Conservation (phyloP, 768 basidiomycete species). For the Fomitopsis serialis region DNA sequence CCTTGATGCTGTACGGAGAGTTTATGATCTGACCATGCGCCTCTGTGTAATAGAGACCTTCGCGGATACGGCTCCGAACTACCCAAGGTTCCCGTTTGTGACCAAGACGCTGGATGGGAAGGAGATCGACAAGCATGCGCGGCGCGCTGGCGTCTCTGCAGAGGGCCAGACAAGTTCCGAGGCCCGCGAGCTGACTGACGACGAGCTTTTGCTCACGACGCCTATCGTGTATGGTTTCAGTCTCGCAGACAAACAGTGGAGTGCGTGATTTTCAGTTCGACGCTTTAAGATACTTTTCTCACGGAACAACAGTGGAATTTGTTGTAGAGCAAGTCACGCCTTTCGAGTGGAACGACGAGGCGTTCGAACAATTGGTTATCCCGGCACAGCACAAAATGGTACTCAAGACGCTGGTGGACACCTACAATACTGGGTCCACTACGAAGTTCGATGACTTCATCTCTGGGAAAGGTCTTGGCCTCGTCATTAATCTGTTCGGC, state of each 20-base stretch:
- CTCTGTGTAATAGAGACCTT: constrained; percentile 18
- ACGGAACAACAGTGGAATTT: no score
- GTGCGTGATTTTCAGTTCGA: no score
- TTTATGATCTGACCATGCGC: neutral
- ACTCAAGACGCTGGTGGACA: constrained; percentile 24
- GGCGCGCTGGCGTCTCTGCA: no score
- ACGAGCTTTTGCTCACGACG: constrained; percentile 50
- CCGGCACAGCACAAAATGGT: constrained; percentile 24
- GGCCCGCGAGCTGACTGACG: constrained; percentile 36
- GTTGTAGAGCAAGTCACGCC: constrained; percentile 47
- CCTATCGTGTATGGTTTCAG: constrained; percentile 61
- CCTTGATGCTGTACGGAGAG: neutral
- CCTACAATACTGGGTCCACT: no score
- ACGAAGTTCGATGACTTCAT: constrained; percentile 28
- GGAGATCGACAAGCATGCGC: constrained; percentile 7
- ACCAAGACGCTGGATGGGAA: constrained; percentile 15
- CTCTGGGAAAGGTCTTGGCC: constrained; percentile 29
- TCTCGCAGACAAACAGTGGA: constrained; percentile 53
- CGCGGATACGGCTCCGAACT: constrained; percentile 21
- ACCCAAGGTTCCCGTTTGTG: constrained; percentile 18
- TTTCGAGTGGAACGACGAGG: constrained; percentile 34
- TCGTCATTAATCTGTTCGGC: constrained; percentile 29
- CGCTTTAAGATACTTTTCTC: no score
- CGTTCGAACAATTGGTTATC: constrained; percentile 28
- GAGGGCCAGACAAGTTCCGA: no score